Evolutionary conservation across 371 early-diverging fungal genomes (phyloP).

Genomic region (Aphelidium insulamus): DNA sequence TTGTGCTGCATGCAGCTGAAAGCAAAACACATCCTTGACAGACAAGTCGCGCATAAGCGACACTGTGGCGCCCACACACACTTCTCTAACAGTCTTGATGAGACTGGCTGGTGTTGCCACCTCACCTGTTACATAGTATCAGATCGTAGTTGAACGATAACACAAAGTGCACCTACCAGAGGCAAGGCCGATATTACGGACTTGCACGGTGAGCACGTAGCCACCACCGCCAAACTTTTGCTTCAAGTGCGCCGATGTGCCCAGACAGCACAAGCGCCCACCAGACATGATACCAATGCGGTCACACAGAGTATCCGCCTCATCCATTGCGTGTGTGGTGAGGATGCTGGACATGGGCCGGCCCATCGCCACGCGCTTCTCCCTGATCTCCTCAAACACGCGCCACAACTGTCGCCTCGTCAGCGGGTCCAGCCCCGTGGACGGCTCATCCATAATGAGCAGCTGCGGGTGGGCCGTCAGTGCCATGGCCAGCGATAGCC

Average conservation of each 20-base stretch:
- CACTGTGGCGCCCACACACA: too few relatives aligned
- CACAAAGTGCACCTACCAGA: too few relatives aligned
- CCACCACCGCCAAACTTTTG: conserved; percentile 14
- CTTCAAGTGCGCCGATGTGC: conserved; percentile 19
- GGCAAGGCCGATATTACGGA: too few relatives aligned
- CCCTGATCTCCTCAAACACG: conserved; percentile 15
- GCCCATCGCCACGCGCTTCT: too few relatives aligned
- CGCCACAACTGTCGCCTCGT: conserved; percentile 20
- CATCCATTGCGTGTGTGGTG: conserved; percentile 18
- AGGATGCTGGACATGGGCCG: conserved; percentile 16
- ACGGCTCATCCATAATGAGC: conserved; percentile 39
- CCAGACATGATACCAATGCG: conserved; percentile 22
- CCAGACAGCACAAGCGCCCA: conserved; percentile 19
- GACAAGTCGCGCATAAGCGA: too few relatives aligned
- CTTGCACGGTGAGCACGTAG: too few relatives aligned
- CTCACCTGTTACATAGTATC: too few relatives aligned
- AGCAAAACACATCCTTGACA: too few relatives aligned
- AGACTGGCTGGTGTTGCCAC: too few relatives aligned
- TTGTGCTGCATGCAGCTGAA: too few relatives aligned
- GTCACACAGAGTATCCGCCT: conserved; percentile 16
- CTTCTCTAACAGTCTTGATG: too few relatives aligned
- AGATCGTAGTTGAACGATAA: too few relatives aligned
- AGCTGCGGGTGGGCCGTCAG: conserved; percentile 26
- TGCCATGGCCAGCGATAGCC: conserved; percentile 31
- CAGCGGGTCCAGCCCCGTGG: conserved; percentile 23